Conservation (phyloP, 345 rosid genomes). For the Noccaea bulbosa region DNA sequence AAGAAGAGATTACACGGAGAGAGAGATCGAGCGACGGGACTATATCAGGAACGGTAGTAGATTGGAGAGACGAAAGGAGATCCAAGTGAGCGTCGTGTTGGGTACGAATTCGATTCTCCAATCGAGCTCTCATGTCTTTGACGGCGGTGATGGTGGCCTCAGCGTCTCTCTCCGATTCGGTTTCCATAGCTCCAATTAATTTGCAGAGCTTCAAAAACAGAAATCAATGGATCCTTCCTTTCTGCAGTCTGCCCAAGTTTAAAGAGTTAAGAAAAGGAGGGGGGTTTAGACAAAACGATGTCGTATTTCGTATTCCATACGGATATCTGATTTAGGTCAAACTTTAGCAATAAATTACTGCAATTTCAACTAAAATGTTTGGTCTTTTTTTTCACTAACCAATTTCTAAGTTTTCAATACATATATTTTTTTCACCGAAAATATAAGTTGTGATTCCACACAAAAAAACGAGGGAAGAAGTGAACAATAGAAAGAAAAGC, state of each 20-base stretch:
- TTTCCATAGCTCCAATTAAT: conserved; percentile 44
- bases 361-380: too few species aligned
- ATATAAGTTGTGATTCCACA: too few species aligned
- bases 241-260: background rate
- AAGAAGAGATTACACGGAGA: conserved; percentile 68
- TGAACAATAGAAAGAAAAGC: too few species aligned
- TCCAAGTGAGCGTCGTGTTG: conserved; percentile 65
- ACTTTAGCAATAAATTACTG: background rate
- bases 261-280: background rate
- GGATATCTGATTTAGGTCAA: conserved; percentile 3
- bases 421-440: too few species aligned
- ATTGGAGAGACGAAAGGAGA: conserved; percentile 71
- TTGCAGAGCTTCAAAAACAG: background rate
- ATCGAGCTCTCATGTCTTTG: conserved; percentile 63
- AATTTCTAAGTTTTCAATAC: too few species aligned
- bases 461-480: too few species aligned
- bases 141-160: conserved; percentile 49
- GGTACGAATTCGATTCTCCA: conserved; percentile 71
- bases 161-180: conserved; percentile 47
- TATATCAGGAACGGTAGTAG: conserved; percentile 60
- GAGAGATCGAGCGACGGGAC: conserved; percentile 82
- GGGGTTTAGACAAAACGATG: conserved; percentile 30
- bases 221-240: background rate
- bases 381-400: too few species aligned
- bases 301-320: background rate